Conservation (phyloP, 2,329 filamentous ascomycete species). For the Huntiella abstrusa region DNA sequence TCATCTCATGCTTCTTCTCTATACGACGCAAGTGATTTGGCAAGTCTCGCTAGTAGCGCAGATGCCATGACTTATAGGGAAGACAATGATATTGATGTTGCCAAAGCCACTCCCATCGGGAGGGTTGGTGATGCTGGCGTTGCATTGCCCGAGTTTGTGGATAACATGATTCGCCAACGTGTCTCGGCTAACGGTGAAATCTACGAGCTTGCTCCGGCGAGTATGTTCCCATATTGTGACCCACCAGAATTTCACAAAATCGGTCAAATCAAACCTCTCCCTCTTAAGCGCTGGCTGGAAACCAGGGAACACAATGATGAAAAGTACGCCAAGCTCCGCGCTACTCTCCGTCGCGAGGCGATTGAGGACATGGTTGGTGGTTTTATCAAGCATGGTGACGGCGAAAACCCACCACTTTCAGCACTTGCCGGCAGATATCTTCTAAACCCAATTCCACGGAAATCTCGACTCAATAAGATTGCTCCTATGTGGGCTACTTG, state of each 20-base stretch:
- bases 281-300: conserved; percentile 67
- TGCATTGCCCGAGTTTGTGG: conserved; percentile 56
- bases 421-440: conserved; percentile 57
- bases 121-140: conserved; percentile 69
- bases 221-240: conserved; percentile 44
- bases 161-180: conserved; percentile 83
- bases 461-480: conserved; percentile 8
- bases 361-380: conserved; percentile 54
- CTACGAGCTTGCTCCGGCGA: conserved; percentile 43
- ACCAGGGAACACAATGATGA: conserved; percentile 55
- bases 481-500: conserved; percentile 50
- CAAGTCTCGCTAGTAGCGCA: conserved; percentile 14
- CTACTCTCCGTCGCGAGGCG: conserved; percentile 53
- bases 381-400: conserved; percentile 49
- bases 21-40: conserved; percentile 12
- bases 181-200: conserved; percentile 63
- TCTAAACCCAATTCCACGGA: conserved; percentile 15
- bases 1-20: conserved; percentile 40
- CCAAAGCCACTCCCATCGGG: conserved; percentile 13
- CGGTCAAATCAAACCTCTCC: conserved; percentile 60
- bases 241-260: conserved; percentile 31
- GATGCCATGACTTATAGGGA: conserved; percentile 15
- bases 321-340: conserved; percentile 50
- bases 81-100: conserved; percentile 13
- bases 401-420: conserved; percentile 65